Base-by-base conservation (phyloP, 768 basidiomycete genomes). In the Boletus sp. region DNA sequence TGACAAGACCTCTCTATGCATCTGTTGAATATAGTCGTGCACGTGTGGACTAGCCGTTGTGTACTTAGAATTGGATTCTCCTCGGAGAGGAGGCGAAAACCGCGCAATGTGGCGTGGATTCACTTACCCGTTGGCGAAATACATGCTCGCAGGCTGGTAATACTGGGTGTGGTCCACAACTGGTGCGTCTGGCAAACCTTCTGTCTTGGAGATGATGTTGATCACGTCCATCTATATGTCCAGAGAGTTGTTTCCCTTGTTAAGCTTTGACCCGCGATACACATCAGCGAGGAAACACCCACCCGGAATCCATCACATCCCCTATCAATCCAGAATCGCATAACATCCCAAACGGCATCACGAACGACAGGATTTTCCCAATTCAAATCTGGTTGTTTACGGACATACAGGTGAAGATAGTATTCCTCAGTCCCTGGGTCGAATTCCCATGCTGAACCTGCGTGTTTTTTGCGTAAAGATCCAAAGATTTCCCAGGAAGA, bases 231-330 rank as follows among this genome's bases (percentile, higher is more conserved):
- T 85, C 85, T 84, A 59, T 30, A 54, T 50, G 42, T 10, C 30
- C 36, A 48, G 37, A 47, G 42, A 3, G 15, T 20, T 20, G 30
- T 36, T 30, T 42, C 9, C 35, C 41, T 29, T 11, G 12, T 8
- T 48, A 50, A 54, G 48, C 40, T 59, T 41, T 40, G 51, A 53
- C 29, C 52, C 57, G 39, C 11, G 14, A 44, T 7, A 14, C 17
- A 24, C 14, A 41, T 46, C 53, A 9, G 33, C 18, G 11, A 18
- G 50, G 14, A 29, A 39, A 11, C 48, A 36, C 83, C 54, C 62
- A 90, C 84, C 20, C 87, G 75, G 69, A 91, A 92, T 2, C 89
- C 90, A 58, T 90, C 87, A 58, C 85, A 84, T 1, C 90, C 89
- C 48, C 83, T 75, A 52, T 83, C 78, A n/a, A 89, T 75, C 89